Base-by-base conservation (phyloP, 495 filamentous ascomycete genomes). In the Hyphodiscus hymeniophilus region DNA sequence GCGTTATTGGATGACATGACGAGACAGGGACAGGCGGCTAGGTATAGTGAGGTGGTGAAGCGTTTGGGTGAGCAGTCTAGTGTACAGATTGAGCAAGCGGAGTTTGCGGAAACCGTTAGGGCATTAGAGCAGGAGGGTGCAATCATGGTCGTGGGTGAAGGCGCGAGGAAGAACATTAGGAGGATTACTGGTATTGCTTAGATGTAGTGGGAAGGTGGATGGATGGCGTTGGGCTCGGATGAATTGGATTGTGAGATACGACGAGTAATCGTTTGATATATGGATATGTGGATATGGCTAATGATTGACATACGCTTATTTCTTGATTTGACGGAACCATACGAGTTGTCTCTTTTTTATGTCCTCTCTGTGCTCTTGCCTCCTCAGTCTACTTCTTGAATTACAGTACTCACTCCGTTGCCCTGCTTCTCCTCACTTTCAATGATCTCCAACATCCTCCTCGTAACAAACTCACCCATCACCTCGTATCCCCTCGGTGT, bases 61-160 rank as follows among this genome's bases (percentile, higher is more conserved):
- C 75, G 74, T 52, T 56, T 97, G 48, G 76, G 73, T 44, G 92
- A 98, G 60, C 75, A 80, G 56, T 83, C 84, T 50, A 84, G 80
- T 62, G 74, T 83, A 51, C 68, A 68, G 26, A 67, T 97, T 18
- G 91, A 95, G 51, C 71, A 72, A 16, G 66, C 66, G 8, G 91
- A 96, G 63, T 92, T 96, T 60, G 72, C 73, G 1, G 89, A 95
- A 62, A 84, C 80, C 10, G 73, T 96, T 54, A 73, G 83, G 52
- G 68, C 73, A 7, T 63, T 96, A 50, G 90, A 97, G 71, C 77
- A 82, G 51, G 92, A 97, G 67, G 92, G 94, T 3, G 62, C 74
- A 15, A 72, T 96, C 44, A 83, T 82, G 69, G 74, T 97, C 32
- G 73, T 72, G 36, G 94, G 94, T 3, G 91, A 97, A 56, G 92